These are phyloP conservation scores for Aspergillus nidulans DNA, from an alignment of 495 filamentous ascomycete species.

Conservation along the genomic window DNA sequence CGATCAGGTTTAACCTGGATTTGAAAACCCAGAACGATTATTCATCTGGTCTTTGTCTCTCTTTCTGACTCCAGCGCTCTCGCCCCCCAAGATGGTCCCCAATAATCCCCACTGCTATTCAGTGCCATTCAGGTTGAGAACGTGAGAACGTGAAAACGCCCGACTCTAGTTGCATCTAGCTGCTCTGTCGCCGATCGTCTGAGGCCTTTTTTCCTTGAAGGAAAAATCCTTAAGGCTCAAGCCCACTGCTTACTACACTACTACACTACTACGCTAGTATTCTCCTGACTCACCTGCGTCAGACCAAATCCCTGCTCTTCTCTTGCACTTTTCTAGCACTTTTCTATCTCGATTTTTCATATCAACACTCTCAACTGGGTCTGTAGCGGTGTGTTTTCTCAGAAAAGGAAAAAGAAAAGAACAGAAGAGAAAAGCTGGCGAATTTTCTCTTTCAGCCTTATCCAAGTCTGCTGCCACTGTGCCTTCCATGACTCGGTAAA, in stretches of 20 bases:
- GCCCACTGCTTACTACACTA: neutral
- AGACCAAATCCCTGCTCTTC: no score
- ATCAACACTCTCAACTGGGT: neutral
- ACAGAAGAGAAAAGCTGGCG: neutral
- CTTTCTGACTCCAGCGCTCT: neutral
- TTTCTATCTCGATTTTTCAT: neutral
- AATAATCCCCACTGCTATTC: neutral
- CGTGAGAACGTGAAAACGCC: neutral
- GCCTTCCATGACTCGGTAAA: conserved; percentile 22
- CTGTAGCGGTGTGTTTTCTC: neutral
- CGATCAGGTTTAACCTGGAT: neutral
- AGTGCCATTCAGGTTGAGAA: neutral
- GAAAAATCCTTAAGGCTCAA: no score
- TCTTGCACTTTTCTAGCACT: neutral
- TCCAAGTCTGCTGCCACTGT: neutral
- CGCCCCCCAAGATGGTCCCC: neutral
- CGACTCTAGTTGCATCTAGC: conserved; percentile 1
- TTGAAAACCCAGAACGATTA: neutral
- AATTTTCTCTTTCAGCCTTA: neutral
- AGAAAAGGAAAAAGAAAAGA: neutral
- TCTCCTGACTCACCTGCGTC: conserved; percentile 4
- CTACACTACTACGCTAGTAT: neutral
- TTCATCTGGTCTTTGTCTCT: neutral
- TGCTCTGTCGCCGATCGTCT: neutral
- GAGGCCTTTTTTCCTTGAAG: neutral